Evolutionary conservation across 331 rosid species (phyloP).

Genomic region (Malus hybrid): DNA sequence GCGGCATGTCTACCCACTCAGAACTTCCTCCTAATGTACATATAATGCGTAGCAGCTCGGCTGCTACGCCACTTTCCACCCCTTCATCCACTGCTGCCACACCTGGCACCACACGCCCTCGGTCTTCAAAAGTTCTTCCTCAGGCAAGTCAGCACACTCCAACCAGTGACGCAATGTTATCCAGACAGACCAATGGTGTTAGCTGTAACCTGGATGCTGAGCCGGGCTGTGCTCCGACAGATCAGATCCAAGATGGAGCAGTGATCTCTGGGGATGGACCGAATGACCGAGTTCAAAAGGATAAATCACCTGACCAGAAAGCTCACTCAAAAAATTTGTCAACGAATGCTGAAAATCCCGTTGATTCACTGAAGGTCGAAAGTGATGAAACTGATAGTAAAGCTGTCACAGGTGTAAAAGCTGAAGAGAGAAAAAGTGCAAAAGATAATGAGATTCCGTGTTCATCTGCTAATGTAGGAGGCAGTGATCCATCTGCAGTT

Average conservation of each 20-base stretch:
- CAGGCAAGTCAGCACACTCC: conserved; percentile 11
- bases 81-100: conserved; percentile 5
- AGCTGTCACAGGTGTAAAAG: conserved; percentile 1
- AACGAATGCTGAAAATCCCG: conserved; percentile 10
- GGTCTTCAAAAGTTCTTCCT: conserved; percentile 11
- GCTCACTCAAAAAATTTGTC: conserved; percentile 11
- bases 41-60: neutral
- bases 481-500: neutral
- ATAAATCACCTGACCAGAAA: conserved; percentile 14
- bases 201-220: conserved; percentile 15
- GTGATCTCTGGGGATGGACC: neutral
- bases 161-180: conserved; percentile 1
- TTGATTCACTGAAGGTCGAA: neutral
- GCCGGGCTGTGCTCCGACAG: conserved; percentile 12
- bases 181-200: conserved; percentile 26
- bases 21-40: conserved; percentile 31
- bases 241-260: conserved; percentile 20
- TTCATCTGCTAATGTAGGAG: neutral
- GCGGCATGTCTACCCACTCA: conserved; percentile 14
- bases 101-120: conserved; percentile 8
- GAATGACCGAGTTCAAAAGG: conserved; percentile 5
- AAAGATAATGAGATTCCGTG: conserved; percentile 6
- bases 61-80: conserved; percentile 6
- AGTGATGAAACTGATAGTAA: conserved; percentile 10
- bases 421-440: conserved; percentile 14